Evolutionary conservation across 306 rosid genomes (phyloP).

Genomic region (Potentilla sterilis): DNA sequence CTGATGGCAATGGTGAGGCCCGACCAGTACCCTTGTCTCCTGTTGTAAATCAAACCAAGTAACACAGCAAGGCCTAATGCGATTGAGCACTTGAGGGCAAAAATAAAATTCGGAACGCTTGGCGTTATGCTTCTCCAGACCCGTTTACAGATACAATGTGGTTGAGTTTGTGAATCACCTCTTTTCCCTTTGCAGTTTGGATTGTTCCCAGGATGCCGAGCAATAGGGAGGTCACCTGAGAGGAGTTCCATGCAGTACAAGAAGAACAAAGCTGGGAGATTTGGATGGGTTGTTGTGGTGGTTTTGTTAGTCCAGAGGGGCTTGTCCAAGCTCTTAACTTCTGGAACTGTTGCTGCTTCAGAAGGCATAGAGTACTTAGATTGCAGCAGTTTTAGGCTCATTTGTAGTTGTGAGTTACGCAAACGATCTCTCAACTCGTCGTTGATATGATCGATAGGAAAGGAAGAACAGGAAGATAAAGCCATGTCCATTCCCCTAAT

Average conservation of each 20-base stretch:
- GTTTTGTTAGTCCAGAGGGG: conserved; percentile 22
- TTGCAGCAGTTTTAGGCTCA: conserved; percentile 40
- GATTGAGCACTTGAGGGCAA: conserved; percentile 71
- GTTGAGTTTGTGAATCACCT: neutral
- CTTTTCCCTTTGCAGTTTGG: conserved; percentile 12
- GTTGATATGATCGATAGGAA: conserved; percentile 39
- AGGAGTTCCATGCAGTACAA: conserved; percentile 59
- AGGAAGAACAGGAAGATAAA: conserved; percentile 39
- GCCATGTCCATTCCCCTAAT: conserved; percentile 72
- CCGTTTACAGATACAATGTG: conserved; percentile 4
- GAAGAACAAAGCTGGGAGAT: conserved; percentile 59
- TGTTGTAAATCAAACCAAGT: conserved; percentile 56
- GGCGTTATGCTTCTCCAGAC: conserved; percentile 38
- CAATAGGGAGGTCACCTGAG: conserved; percentile 30
- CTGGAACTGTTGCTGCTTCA: conserved; percentile 41
- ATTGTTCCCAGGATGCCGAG: conserved; percentile 22
- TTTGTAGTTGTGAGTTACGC: conserved; percentile 30
- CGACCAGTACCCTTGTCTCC: conserved; percentile 63
- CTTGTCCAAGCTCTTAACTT: conserved; percentile 26
- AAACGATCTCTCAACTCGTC: conserved; percentile 45
- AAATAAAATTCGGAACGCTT: conserved; percentile 34
- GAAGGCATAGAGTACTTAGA: conserved; percentile 34
- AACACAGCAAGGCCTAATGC: conserved; percentile 67
- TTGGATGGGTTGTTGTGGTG: conserved; percentile 26
- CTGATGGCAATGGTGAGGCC: conserved; percentile 71